phyloP scores from a whole-genome alignment of 164 flowering plant species.

The Amborella trichopoda region DNA sequence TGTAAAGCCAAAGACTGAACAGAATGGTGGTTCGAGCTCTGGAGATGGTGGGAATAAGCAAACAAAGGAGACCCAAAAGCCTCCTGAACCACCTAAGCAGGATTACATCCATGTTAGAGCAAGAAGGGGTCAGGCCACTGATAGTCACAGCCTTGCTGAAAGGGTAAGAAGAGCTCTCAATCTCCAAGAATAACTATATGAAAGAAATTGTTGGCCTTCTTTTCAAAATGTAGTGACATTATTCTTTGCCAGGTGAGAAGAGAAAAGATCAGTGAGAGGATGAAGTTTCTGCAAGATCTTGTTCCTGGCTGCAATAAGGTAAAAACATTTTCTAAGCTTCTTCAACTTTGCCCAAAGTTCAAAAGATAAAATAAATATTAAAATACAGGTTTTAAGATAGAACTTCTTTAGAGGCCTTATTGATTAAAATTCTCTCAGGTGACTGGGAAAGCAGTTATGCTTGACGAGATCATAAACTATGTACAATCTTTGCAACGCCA shows the following conservation, averaged over 20 bases:
- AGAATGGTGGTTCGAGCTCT: conserved; percentile 9
- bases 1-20: conserved; percentile 19
- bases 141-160: conserved; percentile 95
- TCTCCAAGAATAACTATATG: background rate
- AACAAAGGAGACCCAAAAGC: conserved; percentile 27
- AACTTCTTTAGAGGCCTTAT: too few relatives aligned
- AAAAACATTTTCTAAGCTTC: too few relatives aligned
- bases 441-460: conserved; percentile 95
- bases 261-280: conserved; percentile 90
- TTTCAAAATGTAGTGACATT: too few relatives aligned
- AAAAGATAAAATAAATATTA: too few relatives aligned
- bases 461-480: conserved; percentile 90
- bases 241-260: conserved; percentile 53
- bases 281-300: conserved; percentile 93
- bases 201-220: background rate
- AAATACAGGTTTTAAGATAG: too few relatives aligned
- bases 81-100: conserved; percentile 64
- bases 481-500: conserved; percentile 93
- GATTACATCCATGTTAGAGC: conserved; percentile 98
- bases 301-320: conserved; percentile 98
- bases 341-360: too few relatives aligned
- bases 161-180: conserved; percentile 76
- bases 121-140: conserved; percentile 98
- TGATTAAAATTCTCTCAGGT: too few relatives aligned
- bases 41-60: conserved; percentile 21